These are phyloP conservation scores for Daedaleopsis nitida DNA, from an alignment of 768 basidiomycete species.

Conservation along the genomic window DNA sequence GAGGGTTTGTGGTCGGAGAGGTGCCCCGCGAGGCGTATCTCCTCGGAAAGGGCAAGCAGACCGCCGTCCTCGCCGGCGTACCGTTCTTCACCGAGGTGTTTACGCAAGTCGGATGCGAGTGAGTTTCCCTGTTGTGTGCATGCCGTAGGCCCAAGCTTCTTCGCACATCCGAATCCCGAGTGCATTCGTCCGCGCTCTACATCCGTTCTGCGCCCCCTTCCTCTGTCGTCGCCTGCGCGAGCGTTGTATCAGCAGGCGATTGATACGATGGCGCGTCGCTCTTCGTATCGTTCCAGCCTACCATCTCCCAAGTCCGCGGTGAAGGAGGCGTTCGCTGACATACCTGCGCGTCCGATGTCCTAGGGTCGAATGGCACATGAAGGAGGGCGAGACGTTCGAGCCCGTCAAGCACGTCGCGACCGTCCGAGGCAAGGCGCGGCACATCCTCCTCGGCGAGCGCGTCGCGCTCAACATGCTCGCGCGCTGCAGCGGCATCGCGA, in stretches of 20 bases:
- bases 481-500: conserved; percentile 95
- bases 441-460: conserved; percentile 88
- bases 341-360: not conserved
- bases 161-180: not conserved
- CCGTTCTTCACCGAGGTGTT: conserved; percentile 97
- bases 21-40: conserved; percentile 82
- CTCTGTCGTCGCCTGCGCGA: not conserved
- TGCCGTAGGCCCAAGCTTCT: not conserved
- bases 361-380: conserved; percentile 92
- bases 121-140: conserved; percentile 37
- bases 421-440: conserved; percentile 85
- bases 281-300: not conserved
- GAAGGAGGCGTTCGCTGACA: not conserved
- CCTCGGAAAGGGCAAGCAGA: conserved; percentile 82
- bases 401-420: conserved; percentile 88
- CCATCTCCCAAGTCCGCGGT: not conserved
- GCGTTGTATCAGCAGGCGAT: not conserved
- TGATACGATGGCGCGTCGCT: not conserved
- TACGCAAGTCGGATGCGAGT: conserved; percentile 86
- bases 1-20: conserved; percentile 95
- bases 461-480: conserved; percentile 93
- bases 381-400: conserved; percentile 81
- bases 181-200: not conserved
- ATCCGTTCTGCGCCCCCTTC: not conserved
- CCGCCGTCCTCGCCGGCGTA: conserved; percentile 85